These are phyloP conservation scores for Beauveria varroae DNA, from an alignment of 2,329 filamentous ascomycete genomes.

Conservation along the genomic window DNA sequence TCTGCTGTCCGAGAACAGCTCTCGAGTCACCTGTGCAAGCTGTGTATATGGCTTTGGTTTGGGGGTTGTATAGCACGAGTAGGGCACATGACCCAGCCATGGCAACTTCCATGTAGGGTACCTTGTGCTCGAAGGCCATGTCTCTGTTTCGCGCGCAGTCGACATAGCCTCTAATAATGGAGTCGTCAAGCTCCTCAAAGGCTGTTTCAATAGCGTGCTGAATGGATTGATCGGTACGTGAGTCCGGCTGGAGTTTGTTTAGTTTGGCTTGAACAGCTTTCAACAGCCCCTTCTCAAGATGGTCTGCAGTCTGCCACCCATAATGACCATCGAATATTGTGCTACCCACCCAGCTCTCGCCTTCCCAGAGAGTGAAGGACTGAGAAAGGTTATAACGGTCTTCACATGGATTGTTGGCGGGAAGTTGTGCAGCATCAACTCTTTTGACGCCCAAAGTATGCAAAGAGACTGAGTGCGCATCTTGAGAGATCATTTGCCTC, in stretches of 20 bases:
- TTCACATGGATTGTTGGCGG: background rate
- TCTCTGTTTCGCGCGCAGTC: constrained; percentile 16
- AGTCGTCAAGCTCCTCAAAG: constrained; percentile 40
- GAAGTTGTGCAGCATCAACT: background rate
- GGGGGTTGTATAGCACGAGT: constrained; percentile 48
- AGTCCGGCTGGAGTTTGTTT: background rate
- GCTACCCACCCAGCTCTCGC: constrained; percentile 24
- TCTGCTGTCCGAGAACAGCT: constrained; percentile 44
- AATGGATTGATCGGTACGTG: background rate
- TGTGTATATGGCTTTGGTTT: constrained; percentile 41
- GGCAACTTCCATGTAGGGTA: constrained; percentile 18
- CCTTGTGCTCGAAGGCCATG: constrained; percentile 12
- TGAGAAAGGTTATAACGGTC: background rate
- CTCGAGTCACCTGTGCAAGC: constrained; percentile 57
- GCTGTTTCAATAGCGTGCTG: background rate
- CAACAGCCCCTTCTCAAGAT: constrained; percentile 23
- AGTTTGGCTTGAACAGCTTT: constrained; percentile 20
- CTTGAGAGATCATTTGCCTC: background rate
- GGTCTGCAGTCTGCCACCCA: constrained; percentile 27
- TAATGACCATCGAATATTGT: constrained; percentile 29
- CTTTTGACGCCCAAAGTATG: background rate
- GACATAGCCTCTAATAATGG: constrained; percentile 29
- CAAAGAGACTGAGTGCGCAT: background rate
- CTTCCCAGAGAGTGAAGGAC: background rate
- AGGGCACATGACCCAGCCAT: constrained; percentile 49